Evolutionary conservation across 257 asterid genomes (phyloP).

Genomic region (Solanum habrochaites): DNA sequence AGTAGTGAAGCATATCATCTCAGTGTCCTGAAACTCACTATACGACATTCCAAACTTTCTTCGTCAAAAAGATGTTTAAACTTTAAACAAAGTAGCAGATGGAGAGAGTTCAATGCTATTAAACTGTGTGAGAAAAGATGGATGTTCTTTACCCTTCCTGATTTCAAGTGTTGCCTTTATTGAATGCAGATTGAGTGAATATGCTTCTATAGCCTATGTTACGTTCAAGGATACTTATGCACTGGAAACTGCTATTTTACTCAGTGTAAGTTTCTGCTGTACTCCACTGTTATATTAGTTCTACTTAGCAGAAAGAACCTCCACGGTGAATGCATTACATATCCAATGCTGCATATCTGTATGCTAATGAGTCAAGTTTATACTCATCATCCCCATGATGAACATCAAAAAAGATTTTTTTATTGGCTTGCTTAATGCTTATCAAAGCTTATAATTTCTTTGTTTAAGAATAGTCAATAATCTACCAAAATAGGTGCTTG

Average conservation of each 20-base stretch:
- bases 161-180: not conserved
- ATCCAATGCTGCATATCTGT: not conserved
- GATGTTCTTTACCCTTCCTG: not conserved
- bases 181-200: conserved; percentile 29
- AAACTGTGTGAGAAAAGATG: not conserved
- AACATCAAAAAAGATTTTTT: not conserved
- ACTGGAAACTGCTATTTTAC: conserved; percentile 42
- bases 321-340: not conserved
- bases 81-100: not conserved
- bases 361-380: not conserved
- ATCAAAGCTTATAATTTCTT: not conserved
- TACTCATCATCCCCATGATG: not conserved
- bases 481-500: not conserved
- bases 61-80: not conserved
- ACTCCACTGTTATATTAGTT: not conserved
- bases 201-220: conserved; percentile 29
- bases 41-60: not conserved
- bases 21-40: not conserved
- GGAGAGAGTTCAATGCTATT: not conserved
- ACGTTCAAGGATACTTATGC: conserved; percentile 46
- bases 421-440: not conserved
- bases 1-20: not conserved
- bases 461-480: not conserved
- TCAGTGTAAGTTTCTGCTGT: conserved; percentile 29
- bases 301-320: not conserved